Base-by-base conservation (phyloP, 78 protist species). In the Parvularia atlantis region DNA sequence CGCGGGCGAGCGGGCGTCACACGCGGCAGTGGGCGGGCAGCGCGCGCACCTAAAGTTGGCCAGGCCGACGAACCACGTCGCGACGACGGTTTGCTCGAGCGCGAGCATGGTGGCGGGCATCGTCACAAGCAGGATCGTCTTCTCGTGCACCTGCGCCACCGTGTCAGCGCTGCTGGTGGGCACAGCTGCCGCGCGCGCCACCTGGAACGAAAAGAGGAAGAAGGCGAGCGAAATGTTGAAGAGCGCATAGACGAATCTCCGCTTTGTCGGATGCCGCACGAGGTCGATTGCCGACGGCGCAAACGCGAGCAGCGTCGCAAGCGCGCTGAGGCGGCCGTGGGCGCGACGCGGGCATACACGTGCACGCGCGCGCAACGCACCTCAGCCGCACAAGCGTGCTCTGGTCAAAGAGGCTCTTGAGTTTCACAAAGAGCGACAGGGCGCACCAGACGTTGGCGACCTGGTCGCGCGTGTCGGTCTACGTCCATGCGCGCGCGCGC, bases 121-220 rank as follows among this genome's bases (percentile, higher is more conserved):
- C 58, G 54, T 28, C 19, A 87, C 92, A 10, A 92, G 35, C 28
- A 94, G 50, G 14, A 93, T 68, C 14, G 82, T 69, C 80, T 94
- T 94, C 66, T 94, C 98, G 73, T 94, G 98, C 40, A 93, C 96
- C n/a, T n/a, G n/a, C n/a, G n/a, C n/a, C n/a, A n/a, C n/a, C n/a
- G n/a, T n/a, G n/a, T n/a, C n/a, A n/a, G n/a, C n/a, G n/a, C n/a
- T 7, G 44, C 13, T 11, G 11, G 24, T 13, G 2, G 37, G 22
- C 19, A 2, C 4, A 58, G 41, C 14, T n/a, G 31, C 40, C 17
- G 9, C 13, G 26, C 14, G 5, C 50, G 19, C 16, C 39, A 17
- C 79, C 50, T 93, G 97, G 54, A 70, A 89, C 26, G 96, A 88
- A 64, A 90, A 80, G n/a, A 94, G 77, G 69, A 85, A 94, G 66